Conservation (phyloP, 495 filamentous ascomycete species). For the Penicillium atrosanguineum region DNA sequence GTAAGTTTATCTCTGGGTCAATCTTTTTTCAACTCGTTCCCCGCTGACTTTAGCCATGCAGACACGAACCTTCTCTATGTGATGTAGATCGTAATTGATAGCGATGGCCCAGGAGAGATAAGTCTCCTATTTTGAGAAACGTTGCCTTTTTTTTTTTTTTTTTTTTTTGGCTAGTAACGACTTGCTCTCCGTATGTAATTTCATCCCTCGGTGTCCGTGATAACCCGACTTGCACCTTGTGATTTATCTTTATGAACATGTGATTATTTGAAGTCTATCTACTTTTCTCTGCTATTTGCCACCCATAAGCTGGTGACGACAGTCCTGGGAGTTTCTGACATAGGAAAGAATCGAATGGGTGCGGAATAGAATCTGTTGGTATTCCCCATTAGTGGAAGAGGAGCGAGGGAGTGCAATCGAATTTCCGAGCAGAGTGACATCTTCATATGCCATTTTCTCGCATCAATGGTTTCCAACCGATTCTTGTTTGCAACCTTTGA, state of each 20-base stretch:
- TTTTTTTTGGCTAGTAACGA: conserved; percentile 10
- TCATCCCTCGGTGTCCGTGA: conserved; percentile 18
- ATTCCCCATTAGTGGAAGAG: too few species aligned
- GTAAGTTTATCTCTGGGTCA: conserved; percentile 49
- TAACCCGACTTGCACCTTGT: conserved; percentile 14
- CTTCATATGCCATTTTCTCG: too few species aligned
- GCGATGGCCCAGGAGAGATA: neutral
- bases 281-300: neutral
- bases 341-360: too few species aligned
- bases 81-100: conserved; percentile 44
- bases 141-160: conserved; percentile 9
- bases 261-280: conserved; percentile 7
- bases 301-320: conserved; percentile 9
- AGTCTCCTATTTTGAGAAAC: neutral
- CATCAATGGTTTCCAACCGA: too few species aligned
- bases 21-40: neutral
- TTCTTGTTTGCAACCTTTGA: too few species aligned
- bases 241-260: conserved; percentile 14
- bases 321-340: neutral
- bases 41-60: conserved; percentile 25
- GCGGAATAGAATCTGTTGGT: too few species aligned
- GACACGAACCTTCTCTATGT: conserved; percentile 65
- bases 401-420: too few species aligned
- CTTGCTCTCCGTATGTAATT: conserved; percentile 23
- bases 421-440: too few species aligned